A percentile compares a stretch with the other conserved stretches of the same genome.
These are phyloP conservation scores for Shiraia sp. DNA, from an alignment of 2,329 filamentous ascomycete genomes.

Conservation along the genomic window DNA sequence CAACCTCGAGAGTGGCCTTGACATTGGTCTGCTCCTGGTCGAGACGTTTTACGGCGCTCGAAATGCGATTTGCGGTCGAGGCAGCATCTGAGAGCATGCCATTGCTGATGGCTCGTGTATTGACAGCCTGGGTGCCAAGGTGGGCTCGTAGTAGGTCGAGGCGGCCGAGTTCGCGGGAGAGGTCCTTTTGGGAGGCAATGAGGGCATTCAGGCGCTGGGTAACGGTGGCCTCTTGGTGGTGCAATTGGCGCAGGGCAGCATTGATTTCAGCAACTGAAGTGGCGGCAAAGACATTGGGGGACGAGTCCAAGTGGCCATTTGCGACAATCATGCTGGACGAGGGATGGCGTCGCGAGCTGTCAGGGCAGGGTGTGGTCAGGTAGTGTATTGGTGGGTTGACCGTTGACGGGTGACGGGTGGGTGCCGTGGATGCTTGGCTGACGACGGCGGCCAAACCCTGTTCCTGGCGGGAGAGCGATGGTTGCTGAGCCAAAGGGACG, in stretches of 20 bases:
- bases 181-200: conserved; percentile 79
- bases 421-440: too few species aligned
- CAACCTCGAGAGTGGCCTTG: conserved; percentile 85
- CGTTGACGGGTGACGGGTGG: too few species aligned
- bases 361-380: too few species aligned
- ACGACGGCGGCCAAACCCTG: too few species aligned
- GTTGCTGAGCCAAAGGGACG: too few species aligned
- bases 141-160: conserved; percentile 88
- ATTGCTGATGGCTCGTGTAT: conserved; percentile 81
- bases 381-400: too few species aligned
- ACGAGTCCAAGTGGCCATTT: conserved; percentile 21
- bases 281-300: conserved; percentile 61
- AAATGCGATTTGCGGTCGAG: conserved; percentile 81
- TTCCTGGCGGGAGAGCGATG: too few species aligned
- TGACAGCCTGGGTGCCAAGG: conserved; percentile 82
- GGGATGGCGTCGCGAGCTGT: too few species aligned
- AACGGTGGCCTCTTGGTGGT: conserved; percentile 74
- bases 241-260: conserved; percentile 73
- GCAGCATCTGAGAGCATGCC: conserved; percentile 88
- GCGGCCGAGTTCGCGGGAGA: conserved; percentile 82
- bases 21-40: conserved; percentile 92
- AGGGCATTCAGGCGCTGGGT: conserved; percentile 75
- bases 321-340: conserved; percentile 18
- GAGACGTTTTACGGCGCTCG: conserved; percentile 80
- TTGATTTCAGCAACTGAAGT: conserved; percentile 78